phyloP scores from a whole-genome alignment of 73 alveolate species.

The Stentor coeruleus region DNA sequence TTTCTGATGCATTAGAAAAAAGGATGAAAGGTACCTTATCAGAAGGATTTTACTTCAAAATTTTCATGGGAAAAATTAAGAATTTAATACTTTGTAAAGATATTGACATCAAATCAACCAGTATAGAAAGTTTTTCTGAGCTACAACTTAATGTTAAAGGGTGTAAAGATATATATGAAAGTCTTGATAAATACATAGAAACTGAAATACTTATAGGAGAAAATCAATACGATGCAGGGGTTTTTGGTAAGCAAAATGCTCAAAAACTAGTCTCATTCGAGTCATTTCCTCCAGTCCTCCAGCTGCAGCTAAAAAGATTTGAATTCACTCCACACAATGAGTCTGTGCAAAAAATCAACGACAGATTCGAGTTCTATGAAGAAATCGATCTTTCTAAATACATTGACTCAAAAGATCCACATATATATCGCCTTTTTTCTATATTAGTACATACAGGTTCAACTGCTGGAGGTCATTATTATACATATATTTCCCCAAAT shows the following conservation, averaged over 20 bases:
- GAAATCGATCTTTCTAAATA: slow-evolving; percentile 37
- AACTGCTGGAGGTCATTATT: slow-evolving; percentile 81
- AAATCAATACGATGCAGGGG: slow-evolving; percentile 65
- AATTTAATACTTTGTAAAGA: too few species aligned
- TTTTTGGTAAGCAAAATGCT: slow-evolving; percentile 75
- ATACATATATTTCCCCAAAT: slow-evolving; percentile 50
- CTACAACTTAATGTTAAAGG: too few species aligned
- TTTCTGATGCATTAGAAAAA: slow-evolving; percentile 77
- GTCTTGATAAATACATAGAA: slow-evolving; percentile 63
- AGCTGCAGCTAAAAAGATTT: slow-evolving; percentile 70
- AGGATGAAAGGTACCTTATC: slow-evolving; percentile 61
- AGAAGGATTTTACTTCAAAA: slow-evolving; percentile 53
- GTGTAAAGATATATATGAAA: slow-evolving; percentile 48
- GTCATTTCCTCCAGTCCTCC: slow-evolving; percentile 73
- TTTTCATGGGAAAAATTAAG: slow-evolving; percentile 71
- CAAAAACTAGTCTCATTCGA: slow-evolving; percentile 60
- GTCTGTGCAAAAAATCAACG: slow-evolving; percentile 66
- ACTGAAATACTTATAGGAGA: slow-evolving; percentile 75
- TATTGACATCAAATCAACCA: too few species aligned
- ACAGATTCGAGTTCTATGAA: slow-evolving; percentile 46
- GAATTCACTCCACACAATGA: slow-evolving; percentile 55
- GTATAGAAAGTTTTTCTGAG: too few species aligned
- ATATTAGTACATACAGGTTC: slow-evolving; percentile 87
- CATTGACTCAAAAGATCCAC: slow-evolving; percentile 27
- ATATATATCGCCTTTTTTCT: slow-evolving; percentile 65